Evolutionary conservation across 495 filamentous ascomycete species (phyloP), one percentile per base, ranked within the genome.

Genomic region (Lophiostoma macrostomum): DNA sequence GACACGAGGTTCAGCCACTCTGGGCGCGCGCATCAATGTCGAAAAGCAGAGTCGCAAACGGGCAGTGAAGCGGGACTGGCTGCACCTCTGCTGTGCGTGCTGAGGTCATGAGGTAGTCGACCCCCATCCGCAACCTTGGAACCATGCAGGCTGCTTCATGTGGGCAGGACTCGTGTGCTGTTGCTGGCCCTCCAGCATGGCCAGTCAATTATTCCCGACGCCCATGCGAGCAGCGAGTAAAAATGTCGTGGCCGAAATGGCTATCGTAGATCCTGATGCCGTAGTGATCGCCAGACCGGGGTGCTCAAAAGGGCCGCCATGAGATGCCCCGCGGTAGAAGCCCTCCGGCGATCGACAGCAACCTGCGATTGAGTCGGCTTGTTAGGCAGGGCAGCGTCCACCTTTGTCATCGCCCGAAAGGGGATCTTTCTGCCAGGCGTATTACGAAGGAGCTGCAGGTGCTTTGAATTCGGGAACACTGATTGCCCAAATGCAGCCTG

Each of bases 1-100:
- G 27, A 41, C 31, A 22, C 44, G 24, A 31, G n/a, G 34, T 47
- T 45, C 19, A 50, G 54, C 54, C 54, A 50, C 30, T 4, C 38
- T 45, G n/a, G 29, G 54, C 40, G 24, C 38, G 19, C n/a, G 36
- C 11, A 34, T 31, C 52, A 40, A 23, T 14, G 20, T 23, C 19
- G 19, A 42, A 31, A 14, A 37, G 38, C 23, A 35, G 35, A 23
- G 44, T 6, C 11, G 16, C 28, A n/a, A 5, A 5, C 3, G 12
- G 7, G 14, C 27, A 20, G 27, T 14, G 12, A 14, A 27, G 37
- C 14, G 22, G 12, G 12, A 5, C 30, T 27, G 19, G n/a, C n/a
- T n/a, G n/a, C n/a, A n/a, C n/a, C n/a, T n/a, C n/a, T n/a, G n/a
- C n/a, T n/a, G n/a, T n/a, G n/a, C 43, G 13, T 44, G 8, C 13